These are phyloP conservation scores for Zopfia rhizophila DNA, from an alignment of 2,329 filamentous ascomycete species.

Conservation along the genomic window DNA sequence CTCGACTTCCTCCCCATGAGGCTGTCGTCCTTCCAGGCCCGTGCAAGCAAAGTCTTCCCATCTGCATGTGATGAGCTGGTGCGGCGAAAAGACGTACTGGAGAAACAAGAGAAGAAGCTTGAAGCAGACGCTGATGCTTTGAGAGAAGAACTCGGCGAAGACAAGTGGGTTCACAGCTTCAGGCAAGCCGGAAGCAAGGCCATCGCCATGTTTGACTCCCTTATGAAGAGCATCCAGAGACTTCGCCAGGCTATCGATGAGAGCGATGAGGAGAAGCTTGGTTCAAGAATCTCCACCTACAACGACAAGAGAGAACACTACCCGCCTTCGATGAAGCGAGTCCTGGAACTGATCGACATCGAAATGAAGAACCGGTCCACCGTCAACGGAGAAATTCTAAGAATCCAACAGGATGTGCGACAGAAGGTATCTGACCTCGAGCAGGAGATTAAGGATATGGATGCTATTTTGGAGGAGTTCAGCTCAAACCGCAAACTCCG, in stretches of 20 bases:
- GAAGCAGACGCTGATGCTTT: constrained; percentile 91
- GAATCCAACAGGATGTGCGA: constrained; percentile 86
- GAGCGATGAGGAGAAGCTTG: constrained; percentile 71
- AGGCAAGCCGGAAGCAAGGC: constrained; percentile 91
- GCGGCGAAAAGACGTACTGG: constrained; percentile 76
- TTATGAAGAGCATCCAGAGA: constrained; percentile 86
- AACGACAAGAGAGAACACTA: constrained; percentile 96
- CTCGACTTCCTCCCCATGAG: constrained; percentile 97
- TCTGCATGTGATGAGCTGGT: constrained; percentile 91
- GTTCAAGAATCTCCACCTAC: constrained; percentile 84
- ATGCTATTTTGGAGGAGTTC: constrained; percentile 76
- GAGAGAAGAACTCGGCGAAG: constrained; percentile 89
- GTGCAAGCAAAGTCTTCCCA: constrained; percentile 83
- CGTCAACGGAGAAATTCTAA: constrained; percentile 93
- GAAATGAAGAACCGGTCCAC: constrained; percentile 96
- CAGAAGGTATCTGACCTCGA: constrained; percentile 82
- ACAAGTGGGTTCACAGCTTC: constrained; percentile 96
- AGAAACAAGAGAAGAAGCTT: constrained; percentile 87
- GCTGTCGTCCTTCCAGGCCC: constrained; percentile 82
- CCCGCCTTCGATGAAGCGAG: constrained; percentile 88
- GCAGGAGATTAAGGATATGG: constrained; percentile 79
- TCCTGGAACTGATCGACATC: constrained; percentile 91
- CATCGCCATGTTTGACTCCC: constrained; percentile 95
- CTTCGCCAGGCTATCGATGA: constrained; percentile 82
- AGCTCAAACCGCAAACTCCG: constrained; percentile 78